Percentiles rank a stretch among this genome's conserved stretches.
Evolutionary conservation across 139 green algal genomes (phyloP).

Genomic region (Zygnema cylindricum): DNA sequence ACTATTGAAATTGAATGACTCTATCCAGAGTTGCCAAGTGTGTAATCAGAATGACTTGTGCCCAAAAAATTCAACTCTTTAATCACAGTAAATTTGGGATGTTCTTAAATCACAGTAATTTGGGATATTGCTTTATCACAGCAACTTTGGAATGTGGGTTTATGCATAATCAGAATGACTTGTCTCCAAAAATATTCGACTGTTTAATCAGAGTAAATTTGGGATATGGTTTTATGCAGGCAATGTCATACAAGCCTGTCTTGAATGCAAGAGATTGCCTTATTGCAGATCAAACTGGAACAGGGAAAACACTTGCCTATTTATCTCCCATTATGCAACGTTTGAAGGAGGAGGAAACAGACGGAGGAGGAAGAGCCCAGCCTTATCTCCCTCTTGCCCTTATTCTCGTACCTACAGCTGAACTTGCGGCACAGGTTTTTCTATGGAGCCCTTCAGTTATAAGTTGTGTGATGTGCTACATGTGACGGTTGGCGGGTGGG

Average conservation of each 20-base stretch:
- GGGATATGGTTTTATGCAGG: too few species aligned
- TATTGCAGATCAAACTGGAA: slow-evolving; percentile 91
- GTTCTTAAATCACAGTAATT: slow-evolving; percentile 21
- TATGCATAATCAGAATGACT: too few species aligned
- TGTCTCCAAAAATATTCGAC: too few species aligned
- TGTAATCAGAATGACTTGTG: too few species aligned
- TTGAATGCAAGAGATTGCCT: slow-evolving; percentile 69
- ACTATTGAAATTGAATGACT: too few species aligned
- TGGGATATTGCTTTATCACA: slow-evolving; percentile 70
- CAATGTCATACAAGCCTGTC: slow-evolving; percentile 33
- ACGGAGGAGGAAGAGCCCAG: slow-evolving; percentile 66
- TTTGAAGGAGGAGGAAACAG: slow-evolving; percentile 25
- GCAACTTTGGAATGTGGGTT: too few species aligned
- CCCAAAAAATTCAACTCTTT: too few species aligned
- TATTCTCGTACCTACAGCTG: slow-evolving; percentile 75
- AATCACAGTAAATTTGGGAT: too few species aligned
- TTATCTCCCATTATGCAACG: slow-evolving; percentile 82
- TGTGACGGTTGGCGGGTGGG: too few species aligned
- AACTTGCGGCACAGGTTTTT: slow-evolving; percentile 79
- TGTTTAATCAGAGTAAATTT: too few species aligned
- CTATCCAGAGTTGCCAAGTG: too few species aligned
- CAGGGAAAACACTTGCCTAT: slow-evolving; percentile 94
- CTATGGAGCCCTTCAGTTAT: background rate
- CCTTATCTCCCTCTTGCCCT: slow-evolving; percentile 70
- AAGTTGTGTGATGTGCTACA: too few species aligned